Base-by-base conservation (phyloP, 306 rosid species). In the Albizia julibrissin region DNA sequence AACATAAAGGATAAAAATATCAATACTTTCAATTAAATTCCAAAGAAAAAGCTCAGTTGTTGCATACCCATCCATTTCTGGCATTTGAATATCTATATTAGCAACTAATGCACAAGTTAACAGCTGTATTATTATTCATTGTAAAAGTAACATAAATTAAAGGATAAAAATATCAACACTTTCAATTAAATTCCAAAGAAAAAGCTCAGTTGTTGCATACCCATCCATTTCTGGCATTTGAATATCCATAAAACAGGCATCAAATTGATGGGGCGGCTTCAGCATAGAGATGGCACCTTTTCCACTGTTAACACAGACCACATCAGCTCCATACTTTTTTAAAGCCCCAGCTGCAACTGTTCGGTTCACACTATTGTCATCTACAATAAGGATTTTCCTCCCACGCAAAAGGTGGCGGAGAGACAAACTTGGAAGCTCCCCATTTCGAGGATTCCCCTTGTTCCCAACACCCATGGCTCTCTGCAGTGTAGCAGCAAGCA, bases 201-300 rank as follows among this genome's bases (percentile, higher is more conserved):
- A n/a, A n/a, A n/a, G n/a, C n/a, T n/a, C n/a, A n/a, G n/a, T n/a
- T n/a, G n/a, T 18, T 62, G 82, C 97, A 71, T 88, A 95, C 99
- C 99, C 99, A 31, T 95, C 97, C 97, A 95, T 95, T 84, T 88
- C 97, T 2, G 99, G 99, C 99, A 95, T 95, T 85, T 95, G 98
- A 72, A 95, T 91, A 84, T 95, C 99, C 99, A 95, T 95, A 84
- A 95, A 95, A 81, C 99, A 93, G 52, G 99, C 99, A 81, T 92
- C 94, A 69, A 93, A 95, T 54, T 80, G 78, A 84, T 95, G 97
- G 78, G 97, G 98, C 31, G 98, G 99, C 27, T 74, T 89, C 82
- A 95, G 90, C 79, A 77, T 73, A 66, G 90, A 71, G 87, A 95
- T 88, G 22, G 97, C 99, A 26, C 86, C 91, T 74, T 66, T 75